Conservation (phyloP, 2,329 filamentous ascomycete genomes). For the Chaetomiaceae sp. region DNA sequence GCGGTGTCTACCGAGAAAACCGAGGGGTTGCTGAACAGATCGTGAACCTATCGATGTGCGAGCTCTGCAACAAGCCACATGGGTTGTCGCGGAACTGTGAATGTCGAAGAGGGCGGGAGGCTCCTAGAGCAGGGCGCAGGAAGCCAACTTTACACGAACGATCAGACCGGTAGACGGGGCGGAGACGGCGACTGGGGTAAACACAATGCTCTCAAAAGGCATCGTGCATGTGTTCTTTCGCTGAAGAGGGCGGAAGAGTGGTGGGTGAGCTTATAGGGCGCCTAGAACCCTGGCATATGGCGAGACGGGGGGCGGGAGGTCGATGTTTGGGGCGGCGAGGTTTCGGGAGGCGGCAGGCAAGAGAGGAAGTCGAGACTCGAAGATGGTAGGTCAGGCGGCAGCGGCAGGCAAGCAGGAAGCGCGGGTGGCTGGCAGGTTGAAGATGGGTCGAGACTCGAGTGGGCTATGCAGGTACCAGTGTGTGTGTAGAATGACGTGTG, state of each 20-base stretch:
- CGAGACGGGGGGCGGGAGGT: slow-evolving; percentile 10
- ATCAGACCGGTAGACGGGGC: slow-evolving; percentile 57
- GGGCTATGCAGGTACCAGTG: slow-evolving; percentile 26
- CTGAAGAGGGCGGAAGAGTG: slow-evolving; percentile 28
- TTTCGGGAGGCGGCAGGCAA: slow-evolving; percentile 4
- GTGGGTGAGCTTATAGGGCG: slow-evolving; percentile 31
- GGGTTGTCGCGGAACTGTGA: slow-evolving; percentile 35
- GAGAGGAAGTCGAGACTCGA: slow-evolving; percentile 1
- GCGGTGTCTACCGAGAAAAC: slow-evolving; percentile 33
- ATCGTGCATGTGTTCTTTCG: slow-evolving; percentile 42
- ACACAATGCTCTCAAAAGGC: slow-evolving; percentile 50
- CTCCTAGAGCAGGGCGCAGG: slow-evolving; percentile 41
- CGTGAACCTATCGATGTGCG: slow-evolving; percentile 40
- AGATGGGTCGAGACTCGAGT: slow-evolving; percentile 12
- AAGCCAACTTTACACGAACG: slow-evolving; percentile 49
- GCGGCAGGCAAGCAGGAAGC: slow-evolving; percentile 11
- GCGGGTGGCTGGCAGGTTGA: too few relatives aligned
- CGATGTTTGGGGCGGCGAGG: slow-evolving; percentile 7
- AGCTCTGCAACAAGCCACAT: slow-evolving; percentile 42
- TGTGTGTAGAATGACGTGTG: slow-evolving; percentile 15
- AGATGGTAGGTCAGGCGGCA: slow-evolving; percentile 1
- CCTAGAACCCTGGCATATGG: slow-evolving; percentile 31
- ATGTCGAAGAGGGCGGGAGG: slow-evolving; percentile 40
- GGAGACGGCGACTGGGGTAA: slow-evolving; percentile 59
- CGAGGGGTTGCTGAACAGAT: slow-evolving; percentile 27